phyloP scores from a whole-genome alignment of 192 early-diverging fungal species.

The Rhizoclosmatium sp. region DNA sequence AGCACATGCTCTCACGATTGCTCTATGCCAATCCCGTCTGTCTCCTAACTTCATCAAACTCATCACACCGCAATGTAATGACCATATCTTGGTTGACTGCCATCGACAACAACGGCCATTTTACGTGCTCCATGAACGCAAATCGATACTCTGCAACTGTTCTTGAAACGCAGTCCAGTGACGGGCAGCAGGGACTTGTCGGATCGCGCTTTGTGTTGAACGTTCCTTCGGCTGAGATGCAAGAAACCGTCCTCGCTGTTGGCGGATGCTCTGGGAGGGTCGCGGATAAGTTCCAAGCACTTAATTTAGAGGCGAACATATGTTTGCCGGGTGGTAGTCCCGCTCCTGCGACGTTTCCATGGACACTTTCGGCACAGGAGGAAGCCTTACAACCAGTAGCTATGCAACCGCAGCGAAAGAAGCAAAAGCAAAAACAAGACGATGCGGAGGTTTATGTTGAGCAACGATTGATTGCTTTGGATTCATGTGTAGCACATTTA shows the following conservation, averaged over 20 bases:
- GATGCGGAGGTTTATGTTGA: background rate
- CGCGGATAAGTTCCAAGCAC: constrained; percentile 30
- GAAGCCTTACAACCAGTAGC: background rate
- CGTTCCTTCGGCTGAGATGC: constrained; percentile 39
- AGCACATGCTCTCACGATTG: constrained; percentile 49
- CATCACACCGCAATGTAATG: constrained; percentile 46
- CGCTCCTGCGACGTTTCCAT: background rate
- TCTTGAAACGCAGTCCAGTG: background rate
- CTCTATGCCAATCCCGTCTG: constrained; percentile 55
- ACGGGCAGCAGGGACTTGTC: background rate
- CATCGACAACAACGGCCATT: constrained; percentile 51
- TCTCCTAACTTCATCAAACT: constrained; percentile 38
- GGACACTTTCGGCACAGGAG: constrained; percentile 1
- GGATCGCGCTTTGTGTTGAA: constrained; percentile 34
- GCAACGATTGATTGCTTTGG: constrained; percentile 36
- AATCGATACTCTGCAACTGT: constrained; percentile 37
- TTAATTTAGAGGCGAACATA: constrained; percentile 17
- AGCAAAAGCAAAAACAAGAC: background rate
- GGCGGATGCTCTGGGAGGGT: constrained; percentile 42
- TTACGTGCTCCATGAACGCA: constrained; percentile 49
- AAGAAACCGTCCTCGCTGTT: constrained; percentile 32
- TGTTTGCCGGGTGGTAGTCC: constrained; percentile 43
- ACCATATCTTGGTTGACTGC: constrained; percentile 53
- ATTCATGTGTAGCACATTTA: constrained; percentile 41
- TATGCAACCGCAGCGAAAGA: background rate